Base-by-base conservation (phyloP, 805 yeast genomes). In the Henningerozyma blattae region DNA sequence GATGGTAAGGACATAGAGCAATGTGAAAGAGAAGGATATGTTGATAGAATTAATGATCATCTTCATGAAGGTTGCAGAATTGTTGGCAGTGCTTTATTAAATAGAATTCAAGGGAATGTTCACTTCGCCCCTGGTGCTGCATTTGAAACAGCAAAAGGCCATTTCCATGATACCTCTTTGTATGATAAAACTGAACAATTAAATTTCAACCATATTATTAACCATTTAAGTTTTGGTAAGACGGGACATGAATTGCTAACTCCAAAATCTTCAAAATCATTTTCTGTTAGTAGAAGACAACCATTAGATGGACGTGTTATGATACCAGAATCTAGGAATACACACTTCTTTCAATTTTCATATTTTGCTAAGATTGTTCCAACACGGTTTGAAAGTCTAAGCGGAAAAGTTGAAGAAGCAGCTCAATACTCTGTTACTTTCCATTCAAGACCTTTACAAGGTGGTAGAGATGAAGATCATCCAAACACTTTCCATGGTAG, bases 91-190 rank as follows among this genome's bases (percentile, higher is more conserved):
- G 78, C 93, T 5, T 64, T 72, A 44, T 73, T 91, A 48, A 83
- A 83, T 58, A 74, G 94, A 59, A 80, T 89, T 27, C 76, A 80
- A 17, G 98, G 98, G 29, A 81, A 84, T 50, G 60, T 91, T 41
- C 97, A 91, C 62, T 86, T 91, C 66, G 95, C 96, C 1, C 97
- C 98, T 3, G 98, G 98, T 25, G 95, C 29, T 72, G 75, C 93
- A 3, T 67, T 66, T 50, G 72, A 77, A 28, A 56, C 61, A 38
- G 9, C 13, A 12, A 29, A 32, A n/a, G 69, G 69, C 34, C 98
- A 91, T 56, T 67, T 73, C 40, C 98, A 91, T 61, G 98, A 91
- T 52, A 58, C 82, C 37, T 78, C 94, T 4, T 64, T 83, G 33
- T 91, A 71, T 60, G 63, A 64, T 25, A 65, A 72, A 43, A 65